Evolutionary conservation across 257 asterid genomes (phyloP), one percentile per base, ranked within the genome.

Genomic region (Linaria vulgaris): DNA sequence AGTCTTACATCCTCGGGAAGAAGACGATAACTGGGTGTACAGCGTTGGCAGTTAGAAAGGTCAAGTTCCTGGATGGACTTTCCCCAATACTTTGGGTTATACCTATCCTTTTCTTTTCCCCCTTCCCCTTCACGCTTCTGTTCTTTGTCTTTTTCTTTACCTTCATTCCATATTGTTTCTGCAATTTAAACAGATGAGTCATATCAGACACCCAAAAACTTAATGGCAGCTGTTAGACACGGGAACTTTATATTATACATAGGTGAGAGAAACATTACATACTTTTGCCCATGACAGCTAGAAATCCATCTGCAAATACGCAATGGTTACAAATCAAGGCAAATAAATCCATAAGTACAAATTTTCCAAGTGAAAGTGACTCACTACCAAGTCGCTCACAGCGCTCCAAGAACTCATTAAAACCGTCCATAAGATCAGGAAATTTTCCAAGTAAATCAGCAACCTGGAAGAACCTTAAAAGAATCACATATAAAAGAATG

Each of bases 11-110:
- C 99, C 23, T 90, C 95, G 14, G 99, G 99, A 72, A 94, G 97
- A 80, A 88, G 95, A 65, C 97, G 87, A 64, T 94, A 94, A 67
- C 99, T 94, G 63, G 99, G 97, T 38, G 88, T 79, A 86, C 97
- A 90, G 17, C 88, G 79, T 60, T 81, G 69, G 70, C 97, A 85
- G 59, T 79, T 69, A 54, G 99, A 82, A 56, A 94, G 96, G 73
- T 94, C 99, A 59, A 94, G 95, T 80, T 94, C 99, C 65, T 94
- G 96, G 69, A 94, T 87, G 74, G 99, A 90, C 76, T 94, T 94
- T 71, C 90, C 95, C 85, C 85, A 88, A 72, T 90, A 90, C 66
- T 94, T 94, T 64, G 69, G 78, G 78, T 81, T 84, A 80, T 64
- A 75, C 52, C 84, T 75, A 54, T 94, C 96, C 72, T 84, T 90